Evolutionary conservation across 2,329 filamentous ascomycete species (phyloP).

Genomic region (Trichoderma asperellum): DNA sequence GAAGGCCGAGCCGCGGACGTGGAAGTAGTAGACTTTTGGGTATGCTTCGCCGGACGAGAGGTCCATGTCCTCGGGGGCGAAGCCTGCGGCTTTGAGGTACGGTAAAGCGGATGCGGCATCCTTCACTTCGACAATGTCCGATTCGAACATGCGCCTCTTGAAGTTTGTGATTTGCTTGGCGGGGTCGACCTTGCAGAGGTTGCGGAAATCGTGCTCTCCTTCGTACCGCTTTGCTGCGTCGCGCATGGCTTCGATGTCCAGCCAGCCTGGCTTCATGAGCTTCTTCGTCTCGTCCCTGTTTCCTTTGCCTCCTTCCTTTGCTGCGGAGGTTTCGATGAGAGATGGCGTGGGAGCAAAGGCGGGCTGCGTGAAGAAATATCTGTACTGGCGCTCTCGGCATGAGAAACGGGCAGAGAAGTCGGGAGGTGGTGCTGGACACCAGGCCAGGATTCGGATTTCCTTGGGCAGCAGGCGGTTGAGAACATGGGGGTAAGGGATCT

Average conservation of each 20-base stretch:
- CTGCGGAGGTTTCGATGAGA: conserved; percentile 32
- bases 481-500: conserved; percentile 80
- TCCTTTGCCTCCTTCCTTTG: background rate
- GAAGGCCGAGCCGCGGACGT: conserved; percentile 88
- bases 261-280: conserved; percentile 67
- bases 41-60: conserved; percentile 33
- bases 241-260: conserved; percentile 87
- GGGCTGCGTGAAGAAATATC: conserved; percentile 97
- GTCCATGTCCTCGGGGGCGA: conserved; percentile 36
- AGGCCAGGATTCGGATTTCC: conserved; percentile 89
- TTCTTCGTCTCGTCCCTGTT: background rate
- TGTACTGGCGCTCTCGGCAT: conserved; percentile 87
- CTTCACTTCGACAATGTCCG: conserved; percentile 74
- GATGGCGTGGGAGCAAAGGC: conserved; percentile 69
- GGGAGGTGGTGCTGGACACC: conserved; percentile 81
- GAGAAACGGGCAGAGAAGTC: conserved; percentile 91
- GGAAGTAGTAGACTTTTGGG: conserved; percentile 83
- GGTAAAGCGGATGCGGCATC: conserved; percentile 57
- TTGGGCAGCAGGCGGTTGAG: conserved; percentile 86
- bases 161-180: conserved; percentile 89
- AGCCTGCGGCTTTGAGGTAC: conserved; percentile 53
- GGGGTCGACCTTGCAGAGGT: conserved; percentile 93
- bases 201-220: conserved; percentile 90
- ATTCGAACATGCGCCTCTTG: conserved; percentile 74
- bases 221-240: conserved; percentile 78